Percentiles rank a stretch among this genome's conserved stretches.
Conservation (phyloP, 148 eudicot genomes). For the Spergularia bocconei region DNA sequence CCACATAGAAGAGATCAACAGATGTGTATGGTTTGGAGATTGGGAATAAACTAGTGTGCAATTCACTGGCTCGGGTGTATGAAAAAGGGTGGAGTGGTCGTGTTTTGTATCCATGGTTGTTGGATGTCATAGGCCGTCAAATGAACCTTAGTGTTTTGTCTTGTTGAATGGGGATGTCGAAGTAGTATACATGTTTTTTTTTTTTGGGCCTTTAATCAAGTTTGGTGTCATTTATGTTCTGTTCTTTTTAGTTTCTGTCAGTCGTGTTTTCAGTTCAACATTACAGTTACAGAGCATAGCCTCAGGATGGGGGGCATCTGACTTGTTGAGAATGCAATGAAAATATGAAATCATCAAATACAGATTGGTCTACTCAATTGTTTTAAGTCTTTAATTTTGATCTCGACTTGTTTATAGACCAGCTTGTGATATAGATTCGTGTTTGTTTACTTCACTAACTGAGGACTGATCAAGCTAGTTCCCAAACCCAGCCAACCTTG, state of each 20-base stretch:
- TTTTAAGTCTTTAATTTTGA: too few species aligned
- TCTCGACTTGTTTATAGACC: too few species aligned
- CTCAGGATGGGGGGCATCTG: too few species aligned
- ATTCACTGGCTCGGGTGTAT: conserved; percentile 27
- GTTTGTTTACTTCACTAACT: too few species aligned
- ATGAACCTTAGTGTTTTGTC: conserved; percentile 26
- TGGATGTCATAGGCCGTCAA: conserved; percentile 11
- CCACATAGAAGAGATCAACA: conserved; percentile 13
- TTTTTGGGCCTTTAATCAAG: not conserved
- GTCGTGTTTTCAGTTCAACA: too few species aligned
- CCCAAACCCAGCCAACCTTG: too few species aligned
- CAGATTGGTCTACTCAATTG: too few species aligned
- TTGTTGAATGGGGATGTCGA: conserved; percentile 17
- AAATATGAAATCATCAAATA: too few species aligned
- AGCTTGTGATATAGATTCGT: too few species aligned
- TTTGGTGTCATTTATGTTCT: not conserved
- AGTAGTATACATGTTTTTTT: conserved; percentile 13
- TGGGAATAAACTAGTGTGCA: conserved; percentile 8
- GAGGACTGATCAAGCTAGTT: too few species aligned
- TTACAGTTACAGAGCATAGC: too few species aligned
- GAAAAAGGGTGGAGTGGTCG: conserved; percentile 22
- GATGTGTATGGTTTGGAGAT: conserved; percentile 8
- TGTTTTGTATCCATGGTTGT: conserved; percentile 9
- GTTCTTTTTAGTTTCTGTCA: conserved; percentile 3
- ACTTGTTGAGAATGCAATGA: too few species aligned